Evolutionary conservation across 2,329 filamentous ascomycete genomes (phyloP).

Genomic region (Bertia moriformis): DNA sequence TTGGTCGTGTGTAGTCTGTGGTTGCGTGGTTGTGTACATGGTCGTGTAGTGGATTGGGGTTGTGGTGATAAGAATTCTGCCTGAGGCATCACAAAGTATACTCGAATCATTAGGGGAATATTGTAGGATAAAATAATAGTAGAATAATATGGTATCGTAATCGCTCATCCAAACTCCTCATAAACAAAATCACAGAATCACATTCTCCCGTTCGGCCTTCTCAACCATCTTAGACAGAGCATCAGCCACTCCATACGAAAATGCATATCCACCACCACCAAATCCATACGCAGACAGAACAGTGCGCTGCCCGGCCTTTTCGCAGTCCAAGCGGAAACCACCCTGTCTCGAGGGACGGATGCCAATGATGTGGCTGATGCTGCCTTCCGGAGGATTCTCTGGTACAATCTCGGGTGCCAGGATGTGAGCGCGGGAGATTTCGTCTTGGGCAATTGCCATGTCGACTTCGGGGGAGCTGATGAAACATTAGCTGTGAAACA

Average conservation of each 20-base stretch:
- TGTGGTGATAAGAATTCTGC: no score
- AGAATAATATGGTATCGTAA: no score
- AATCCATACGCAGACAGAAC: slow-evolving; percentile 4
- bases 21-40: no score
- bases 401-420: slow-evolving; percentile 19
- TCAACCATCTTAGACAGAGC: slow-evolving; percentile 2
- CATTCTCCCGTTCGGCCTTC: slow-evolving; percentile 2
- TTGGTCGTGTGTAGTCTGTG: no score
- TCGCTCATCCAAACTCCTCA: no score
- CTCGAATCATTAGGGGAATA: no score
- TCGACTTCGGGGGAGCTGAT: slow-evolving; percentile 17
- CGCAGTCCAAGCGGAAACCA: slow-evolving; percentile 2
- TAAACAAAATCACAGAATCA: slow-evolving; percentile 1
- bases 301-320: neutral
- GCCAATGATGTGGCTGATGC: slow-evolving; percentile 2
- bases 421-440: slow-evolving; percentile 19
- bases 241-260: slow-evolving; percentile 4
- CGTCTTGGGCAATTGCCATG: slow-evolving; percentile 17
- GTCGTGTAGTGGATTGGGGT: no score
- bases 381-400: slow-evolving; percentile 10
- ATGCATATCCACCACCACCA: slow-evolving; percentile 3
- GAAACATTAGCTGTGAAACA: neutral
- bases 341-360: slow-evolving; percentile 2
- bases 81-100: no score
- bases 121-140: no score